phyloP scores from a whole-genome alignment of 345 rosid species.

The Rhodamnia rubescens region DNA sequence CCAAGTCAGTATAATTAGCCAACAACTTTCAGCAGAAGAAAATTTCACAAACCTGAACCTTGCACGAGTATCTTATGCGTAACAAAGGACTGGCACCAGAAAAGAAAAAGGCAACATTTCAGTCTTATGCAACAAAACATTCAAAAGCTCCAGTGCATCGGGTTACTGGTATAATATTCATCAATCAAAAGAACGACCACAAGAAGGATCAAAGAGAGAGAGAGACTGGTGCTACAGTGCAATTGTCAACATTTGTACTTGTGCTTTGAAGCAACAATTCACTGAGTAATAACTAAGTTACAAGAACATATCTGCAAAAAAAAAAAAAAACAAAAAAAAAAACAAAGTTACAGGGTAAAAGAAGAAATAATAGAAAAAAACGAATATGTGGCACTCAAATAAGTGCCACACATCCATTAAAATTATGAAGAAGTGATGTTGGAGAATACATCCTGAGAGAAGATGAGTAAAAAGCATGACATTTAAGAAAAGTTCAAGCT shows the following conservation, averaged over 20 bases:
- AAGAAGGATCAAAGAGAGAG: not conserved
- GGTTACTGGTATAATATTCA: not conserved
- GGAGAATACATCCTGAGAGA: not conserved
- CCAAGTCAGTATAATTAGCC: not conserved
- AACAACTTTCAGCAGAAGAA: not conserved
- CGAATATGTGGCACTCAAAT: not conserved
- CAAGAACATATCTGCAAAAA: not conserved
- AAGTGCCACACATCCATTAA: not conserved
- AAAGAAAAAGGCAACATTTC: constrained; percentile 1
- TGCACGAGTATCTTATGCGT: constrained; percentile 48
- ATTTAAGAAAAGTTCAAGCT: not conserved
- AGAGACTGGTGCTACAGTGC: not conserved
- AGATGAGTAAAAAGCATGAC: not conserved
- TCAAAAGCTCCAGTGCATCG: not conserved
- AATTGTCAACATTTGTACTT: not conserved
- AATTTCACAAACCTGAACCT: constrained; percentile 26
- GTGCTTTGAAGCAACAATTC: not conserved
- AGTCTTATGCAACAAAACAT: not conserved
- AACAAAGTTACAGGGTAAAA: not conserved
- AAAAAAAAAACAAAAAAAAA: not conserved
- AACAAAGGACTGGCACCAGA: constrained; percentile 50
- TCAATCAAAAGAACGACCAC: not conserved
- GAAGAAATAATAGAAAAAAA: too few relatives aligned
- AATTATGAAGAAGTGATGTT: not conserved
- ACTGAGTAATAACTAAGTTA: not conserved